Evolutionary conservation across 164 flowering plant species (phyloP).

Genomic region (Vitis amurensis): DNA sequence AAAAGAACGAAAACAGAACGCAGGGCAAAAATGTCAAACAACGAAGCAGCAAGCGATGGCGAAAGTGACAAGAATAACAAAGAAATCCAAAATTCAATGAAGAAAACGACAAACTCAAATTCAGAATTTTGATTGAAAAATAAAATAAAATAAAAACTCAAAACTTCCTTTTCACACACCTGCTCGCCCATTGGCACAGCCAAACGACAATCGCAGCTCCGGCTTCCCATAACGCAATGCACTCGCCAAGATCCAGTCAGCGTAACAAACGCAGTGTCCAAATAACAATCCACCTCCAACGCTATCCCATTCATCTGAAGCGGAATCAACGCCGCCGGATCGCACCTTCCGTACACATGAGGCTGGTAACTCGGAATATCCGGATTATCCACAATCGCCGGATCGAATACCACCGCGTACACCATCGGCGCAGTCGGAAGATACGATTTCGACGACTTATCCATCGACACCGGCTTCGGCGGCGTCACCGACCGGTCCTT

Average conservation of each 20-base stretch:
- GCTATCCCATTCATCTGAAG: slow-evolving; percentile 71
- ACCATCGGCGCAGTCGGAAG: slow-evolving; percentile 80
- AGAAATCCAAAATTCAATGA: neutral
- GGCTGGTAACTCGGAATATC: slow-evolving; percentile 98
- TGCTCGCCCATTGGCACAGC: slow-evolving; percentile 83
- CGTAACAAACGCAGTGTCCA: slow-evolving; percentile 65
- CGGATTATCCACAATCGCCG: slow-evolving; percentile 87
- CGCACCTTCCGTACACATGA: slow-evolving; percentile 85
- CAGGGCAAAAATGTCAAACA: no score
- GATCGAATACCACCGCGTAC: slow-evolving; percentile 76
- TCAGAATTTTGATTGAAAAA: neutral
- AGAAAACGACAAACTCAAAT: neutral
- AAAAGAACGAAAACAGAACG: no score
- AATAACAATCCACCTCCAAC: slow-evolving; percentile 52
- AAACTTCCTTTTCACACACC: slow-evolving; percentile 29
- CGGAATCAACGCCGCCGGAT: slow-evolving; percentile 91
- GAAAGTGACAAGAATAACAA: neutral
- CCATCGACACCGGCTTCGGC: slow-evolving; percentile 58
- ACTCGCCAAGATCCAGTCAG: slow-evolving; percentile 76
- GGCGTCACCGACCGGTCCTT: slow-evolving; percentile 70
- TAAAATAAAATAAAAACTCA: neutral
- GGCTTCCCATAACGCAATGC: slow-evolving; percentile 85
- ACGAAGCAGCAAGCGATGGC: no score
- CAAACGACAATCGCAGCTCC: slow-evolving; percentile 68
- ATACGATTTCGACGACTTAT: slow-evolving; percentile 28